Percentiles rank a stretch among this genome's conserved stretches.
Evolutionary conservation across 805 yeast genomes (phyloP).

Genomic region (Yamadazyma akitaensis): DNA sequence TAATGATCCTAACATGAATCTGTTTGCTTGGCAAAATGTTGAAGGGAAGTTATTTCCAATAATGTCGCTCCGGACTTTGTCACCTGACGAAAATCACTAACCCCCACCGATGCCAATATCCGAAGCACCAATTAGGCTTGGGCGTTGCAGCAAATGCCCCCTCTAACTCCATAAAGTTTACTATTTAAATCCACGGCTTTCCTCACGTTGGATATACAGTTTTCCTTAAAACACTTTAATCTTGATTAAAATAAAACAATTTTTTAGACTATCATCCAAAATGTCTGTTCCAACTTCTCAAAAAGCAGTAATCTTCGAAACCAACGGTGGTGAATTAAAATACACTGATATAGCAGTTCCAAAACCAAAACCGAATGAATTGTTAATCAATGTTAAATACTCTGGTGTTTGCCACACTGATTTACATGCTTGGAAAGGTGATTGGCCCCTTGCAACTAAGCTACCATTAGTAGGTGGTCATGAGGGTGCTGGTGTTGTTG

Average conservation of each 20-base stretch:
- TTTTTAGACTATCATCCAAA: constrained; percentile 1
- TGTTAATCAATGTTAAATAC: constrained; percentile 43
- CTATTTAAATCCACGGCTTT: background rate
- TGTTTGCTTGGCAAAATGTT: too few relatives aligned
- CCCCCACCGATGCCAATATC: constrained; percentile 4
- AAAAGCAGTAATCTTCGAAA: constrained; percentile 42
- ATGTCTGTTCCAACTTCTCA: constrained; percentile 37
- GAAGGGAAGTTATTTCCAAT: background rate
- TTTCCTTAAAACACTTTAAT: background rate
- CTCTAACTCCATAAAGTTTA: background rate
- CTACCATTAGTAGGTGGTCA: constrained; percentile 48
- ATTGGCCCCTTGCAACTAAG: constrained; percentile 44
- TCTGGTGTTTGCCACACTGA: constrained; percentile 48
- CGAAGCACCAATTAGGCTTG: background rate
- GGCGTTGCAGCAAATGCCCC: background rate
- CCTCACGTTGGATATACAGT: constrained; percentile 6
- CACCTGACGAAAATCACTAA: background rate
- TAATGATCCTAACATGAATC: too few relatives aligned
- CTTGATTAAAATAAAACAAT: constrained; percentile 6
- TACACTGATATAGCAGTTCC: constrained; percentile 44
- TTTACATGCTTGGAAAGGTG: constrained; percentile 48
- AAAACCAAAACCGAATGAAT: constrained; percentile 37
- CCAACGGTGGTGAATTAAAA: constrained; percentile 39
- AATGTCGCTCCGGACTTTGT: background rate
- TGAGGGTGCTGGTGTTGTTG: constrained; percentile 49